phyloP scores from a whole-genome alignment of 208 protist species.

The Acanthamoeba culbertsoni region DNA sequence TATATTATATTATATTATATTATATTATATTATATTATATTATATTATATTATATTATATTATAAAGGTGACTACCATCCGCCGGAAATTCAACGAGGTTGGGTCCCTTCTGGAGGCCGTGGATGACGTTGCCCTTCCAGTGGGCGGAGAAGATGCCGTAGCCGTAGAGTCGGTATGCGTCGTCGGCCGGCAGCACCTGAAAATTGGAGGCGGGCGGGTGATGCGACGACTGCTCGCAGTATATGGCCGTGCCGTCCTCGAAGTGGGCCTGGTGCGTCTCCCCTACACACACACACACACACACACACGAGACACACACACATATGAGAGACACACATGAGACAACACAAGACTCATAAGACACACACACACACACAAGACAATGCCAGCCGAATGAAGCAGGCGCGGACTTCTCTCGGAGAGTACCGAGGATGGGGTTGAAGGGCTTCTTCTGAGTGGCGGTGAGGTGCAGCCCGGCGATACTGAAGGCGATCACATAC shows the following conservation, averaged over 20 bases:
- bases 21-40: too few relatives aligned
- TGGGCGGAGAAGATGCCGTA: constrained; percentile 24
- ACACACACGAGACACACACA: too few relatives aligned
- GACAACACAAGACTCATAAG: too few relatives aligned
- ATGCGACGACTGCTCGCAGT: constrained; percentile 56
- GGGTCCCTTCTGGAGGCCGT: constrained; percentile 55
- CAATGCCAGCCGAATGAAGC: too few relatives aligned
- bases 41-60: too few relatives aligned
- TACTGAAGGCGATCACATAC: constrained; percentile 58
- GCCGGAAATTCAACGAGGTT: constrained; percentile 47
- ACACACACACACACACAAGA: too few relatives aligned
- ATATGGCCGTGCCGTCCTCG: constrained; percentile 51
- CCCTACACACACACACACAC: background rate
- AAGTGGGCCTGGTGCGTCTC: constrained; percentile 60
- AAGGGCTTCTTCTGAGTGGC: constrained; percentile 68
- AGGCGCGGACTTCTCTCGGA: too few relatives aligned
- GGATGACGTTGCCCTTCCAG: constrained; percentile 58
- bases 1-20: too few relatives aligned
- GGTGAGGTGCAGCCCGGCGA: constrained; percentile 68
- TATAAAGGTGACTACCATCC: background rate
- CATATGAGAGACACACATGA: too few relatives aligned
- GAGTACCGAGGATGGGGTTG: constrained; percentile 67
- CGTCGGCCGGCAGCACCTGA: constrained; percentile 18
- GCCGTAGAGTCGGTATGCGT: constrained; percentile 25
- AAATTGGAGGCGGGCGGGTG: constrained; percentile 60